A percentile compares a stretch with the other conserved stretches of the same genome.
These are phyloP conservation scores for Capronia americana DNA, from an alignment of 2,329 filamentous ascomycete species.

Conservation along the genomic window DNA sequence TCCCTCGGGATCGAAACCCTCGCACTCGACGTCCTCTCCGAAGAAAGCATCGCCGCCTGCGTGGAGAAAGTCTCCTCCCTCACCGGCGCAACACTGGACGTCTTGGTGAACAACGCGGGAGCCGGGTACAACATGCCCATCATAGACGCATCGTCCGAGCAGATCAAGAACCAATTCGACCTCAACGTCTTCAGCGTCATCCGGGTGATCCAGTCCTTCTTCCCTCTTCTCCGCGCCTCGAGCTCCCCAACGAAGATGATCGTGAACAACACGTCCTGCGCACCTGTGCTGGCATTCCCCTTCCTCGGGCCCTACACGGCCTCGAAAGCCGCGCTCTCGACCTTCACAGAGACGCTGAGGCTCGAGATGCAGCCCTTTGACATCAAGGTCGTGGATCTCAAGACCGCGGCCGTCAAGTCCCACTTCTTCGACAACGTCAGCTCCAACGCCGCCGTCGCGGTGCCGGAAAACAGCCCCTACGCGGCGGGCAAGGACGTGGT, in stretches of 20 bases:
- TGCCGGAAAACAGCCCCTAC: constrained; percentile 59
- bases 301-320: constrained; percentile 45
- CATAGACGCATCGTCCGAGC: constrained; percentile 46
- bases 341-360: constrained; percentile 59
- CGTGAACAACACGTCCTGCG: constrained; percentile 42
- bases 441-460: constrained; percentile 47
- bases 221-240: constrained; percentile 38
- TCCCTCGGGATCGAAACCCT: constrained; percentile 41
- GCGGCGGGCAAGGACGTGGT: constrained; percentile 56
- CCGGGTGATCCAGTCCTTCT: constrained; percentile 45
- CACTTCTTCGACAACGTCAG: constrained; percentile 48
- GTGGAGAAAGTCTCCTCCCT: constrained; percentile 33
- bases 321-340: constrained; percentile 63
- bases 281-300: constrained; percentile 38
- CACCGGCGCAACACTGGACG: constrained; percentile 43
- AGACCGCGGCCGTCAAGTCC: constrained; percentile 40
- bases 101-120: constrained; percentile 55
- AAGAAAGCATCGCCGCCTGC: constrained; percentile 42
- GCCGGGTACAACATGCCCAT: constrained; percentile 45
- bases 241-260: constrained; percentile 39
- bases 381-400: constrained; percentile 42
- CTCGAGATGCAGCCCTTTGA: constrained; percentile 44
- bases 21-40: constrained; percentile 44
- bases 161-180: constrained; percentile 45
- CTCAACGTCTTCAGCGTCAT: constrained; percentile 52